A percentile compares a stretch with the other conserved stretches of the same genome.
Conservation (phyloP, 495 filamentous ascomycete species). For the Aspergillus ostianus region DNA sequence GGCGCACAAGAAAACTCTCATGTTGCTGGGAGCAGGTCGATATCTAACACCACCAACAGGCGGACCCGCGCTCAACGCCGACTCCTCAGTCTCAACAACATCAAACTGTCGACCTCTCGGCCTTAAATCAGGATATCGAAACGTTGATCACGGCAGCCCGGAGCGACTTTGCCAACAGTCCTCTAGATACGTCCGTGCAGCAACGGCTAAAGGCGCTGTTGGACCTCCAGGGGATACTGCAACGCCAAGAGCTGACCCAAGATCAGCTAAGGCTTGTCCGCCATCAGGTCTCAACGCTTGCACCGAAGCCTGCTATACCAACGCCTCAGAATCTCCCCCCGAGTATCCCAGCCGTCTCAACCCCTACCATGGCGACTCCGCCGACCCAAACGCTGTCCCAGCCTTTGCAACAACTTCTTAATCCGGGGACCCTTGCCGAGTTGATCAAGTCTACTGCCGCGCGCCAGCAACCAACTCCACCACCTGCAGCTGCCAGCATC, state of each 20-base stretch:
- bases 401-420: constrained; percentile 43
- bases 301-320: constrained; percentile 31
- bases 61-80: constrained; percentile 28
- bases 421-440: constrained; percentile 47
- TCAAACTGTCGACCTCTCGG: constrained; percentile 53
- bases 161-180: constrained; percentile 68
- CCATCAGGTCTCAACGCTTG: constrained; percentile 73
- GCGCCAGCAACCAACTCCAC: constrained; percentile 42
- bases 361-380: constrained; percentile 33
- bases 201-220: constrained; percentile 79
- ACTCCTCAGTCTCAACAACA: constrained; percentile 41
- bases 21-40: constrained; percentile 1
- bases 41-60: constrained; percentile 23
- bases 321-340: constrained; percentile 21
- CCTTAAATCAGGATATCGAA: constrained; percentile 78
- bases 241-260: constrained; percentile 72
- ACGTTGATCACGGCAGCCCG: constrained; percentile 67
- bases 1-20: constrained; percentile 12
- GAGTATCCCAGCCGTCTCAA: constrained; percentile 23
- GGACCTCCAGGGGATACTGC: constrained; percentile 79
- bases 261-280: constrained; percentile 77
- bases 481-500: constrained; percentile 30
- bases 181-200: constrained; percentile 69
- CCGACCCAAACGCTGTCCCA: constrained; percentile 36
- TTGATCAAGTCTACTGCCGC: constrained; percentile 50